Percentiles rank a stretch among this genome's conserved stretches.
Evolutionary conservation across 352 stramenopile species (phyloP).

Genomic region (Phytophthora crassamura): DNA sequence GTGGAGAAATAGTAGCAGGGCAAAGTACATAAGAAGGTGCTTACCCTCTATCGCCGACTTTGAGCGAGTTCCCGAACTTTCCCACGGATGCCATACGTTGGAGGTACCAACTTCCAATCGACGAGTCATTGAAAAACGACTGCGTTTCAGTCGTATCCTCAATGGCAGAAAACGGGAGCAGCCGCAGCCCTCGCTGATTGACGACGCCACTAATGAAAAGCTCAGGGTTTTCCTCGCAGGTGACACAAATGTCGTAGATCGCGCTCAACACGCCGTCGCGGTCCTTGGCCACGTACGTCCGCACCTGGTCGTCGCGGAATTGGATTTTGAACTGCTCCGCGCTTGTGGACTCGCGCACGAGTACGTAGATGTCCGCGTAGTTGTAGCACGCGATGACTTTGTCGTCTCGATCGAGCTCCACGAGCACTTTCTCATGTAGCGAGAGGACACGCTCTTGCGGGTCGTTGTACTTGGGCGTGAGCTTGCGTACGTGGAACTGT

Average conservation of each 20-base stretch:
- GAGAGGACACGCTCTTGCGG: conserved; percentile 63
- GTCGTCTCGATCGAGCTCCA: conserved; percentile 65
- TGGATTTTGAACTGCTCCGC: conserved; percentile 78
- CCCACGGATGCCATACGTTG: conserved; percentile 76
- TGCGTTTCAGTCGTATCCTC: conserved; percentile 74
- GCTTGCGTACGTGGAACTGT: conserved; percentile 74
- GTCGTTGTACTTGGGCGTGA: conserved; percentile 66
- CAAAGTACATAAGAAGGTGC: conserved; percentile 8
- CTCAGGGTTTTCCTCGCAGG: conserved; percentile 76
- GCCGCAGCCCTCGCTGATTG: conserved; percentile 73
- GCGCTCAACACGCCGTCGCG: conserved; percentile 79
- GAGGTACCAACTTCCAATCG: conserved; percentile 82
- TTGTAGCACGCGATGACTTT: conserved; percentile 65
- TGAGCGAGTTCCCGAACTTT: conserved; percentile 61
- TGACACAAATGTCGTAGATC: conserved; percentile 81
- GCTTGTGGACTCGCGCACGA: conserved; percentile 58
- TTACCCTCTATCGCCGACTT: conserved; percentile 72
- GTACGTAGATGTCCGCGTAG: conserved; percentile 74
- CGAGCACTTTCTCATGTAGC: conserved; percentile 70
- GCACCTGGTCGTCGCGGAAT: conserved; percentile 65
- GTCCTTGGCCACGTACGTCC: conserved; percentile 68
- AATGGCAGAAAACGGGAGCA: conserved; percentile 75
- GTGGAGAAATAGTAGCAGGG: background rate
- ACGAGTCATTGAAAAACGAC: conserved; percentile 83
- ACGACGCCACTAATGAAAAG: conserved; percentile 72